Evolutionary conservation across 495 filamentous ascomycete genomes (phyloP).

Genomic region (Lichina pygmaea): DNA sequence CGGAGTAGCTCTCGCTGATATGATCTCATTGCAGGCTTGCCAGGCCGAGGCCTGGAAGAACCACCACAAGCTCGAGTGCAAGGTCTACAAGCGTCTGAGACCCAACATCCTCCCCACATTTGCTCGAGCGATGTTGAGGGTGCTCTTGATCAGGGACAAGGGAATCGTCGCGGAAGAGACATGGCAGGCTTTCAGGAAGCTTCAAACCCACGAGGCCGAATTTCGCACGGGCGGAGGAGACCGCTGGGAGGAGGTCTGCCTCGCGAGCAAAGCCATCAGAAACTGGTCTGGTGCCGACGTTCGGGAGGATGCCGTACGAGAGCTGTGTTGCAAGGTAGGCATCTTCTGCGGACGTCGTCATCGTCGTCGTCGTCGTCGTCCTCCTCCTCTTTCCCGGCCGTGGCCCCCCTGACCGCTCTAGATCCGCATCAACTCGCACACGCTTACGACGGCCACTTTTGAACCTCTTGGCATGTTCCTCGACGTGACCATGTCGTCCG

Average conservation of each 20-base stretch:
- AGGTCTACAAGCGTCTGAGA: slow-evolving; percentile 18
- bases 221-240: slow-evolving; percentile 12
- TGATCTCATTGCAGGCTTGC: slow-evolving; percentile 18
- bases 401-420: neutral
- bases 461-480: slow-evolving; percentile 35
- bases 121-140: slow-evolving; percentile 24
- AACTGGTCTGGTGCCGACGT: slow-evolving; percentile 20
- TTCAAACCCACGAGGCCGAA: slow-evolving; percentile 23
- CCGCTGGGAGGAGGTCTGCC: slow-evolving; percentile 19
- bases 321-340: slow-evolving; percentile 19
- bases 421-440: slow-evolving; percentile 30
- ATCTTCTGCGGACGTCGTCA: neutral
- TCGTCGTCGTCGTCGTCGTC: neutral
- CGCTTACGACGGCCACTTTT: slow-evolving; percentile 27
- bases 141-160: slow-evolving; percentile 18
- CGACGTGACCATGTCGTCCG: slow-evolving; percentile 25
- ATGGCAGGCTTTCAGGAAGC: slow-evolving; percentile 15
- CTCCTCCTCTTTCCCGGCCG: no score
- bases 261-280: slow-evolving; percentile 26
- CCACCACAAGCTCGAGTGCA: slow-evolving; percentile 32
- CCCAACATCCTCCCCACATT: slow-evolving; percentile 26
- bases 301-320: slow-evolving; percentile 13
- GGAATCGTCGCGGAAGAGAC: slow-evolving; percentile 13
- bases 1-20: no score
- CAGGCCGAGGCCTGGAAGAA: slow-evolving; percentile 33